Percentiles rank a stretch among this genome's conserved stretches.
Conservation (phyloP, 169 alveolate genomes). For the Plasmodium gonderi region DNA sequence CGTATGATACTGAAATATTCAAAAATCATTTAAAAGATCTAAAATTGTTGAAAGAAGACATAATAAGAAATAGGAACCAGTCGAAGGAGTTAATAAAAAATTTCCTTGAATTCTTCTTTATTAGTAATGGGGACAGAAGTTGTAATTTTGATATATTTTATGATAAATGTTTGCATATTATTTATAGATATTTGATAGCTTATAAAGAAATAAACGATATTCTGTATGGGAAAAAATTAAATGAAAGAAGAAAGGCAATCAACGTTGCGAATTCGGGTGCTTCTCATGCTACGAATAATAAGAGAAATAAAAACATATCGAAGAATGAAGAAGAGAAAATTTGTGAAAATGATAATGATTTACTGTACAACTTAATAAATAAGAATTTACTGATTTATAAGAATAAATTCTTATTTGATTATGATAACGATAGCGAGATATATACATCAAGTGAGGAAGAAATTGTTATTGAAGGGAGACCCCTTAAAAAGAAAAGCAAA, state of each 20-base stretch:
- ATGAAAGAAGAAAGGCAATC: neutral
- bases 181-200: conserved; percentile 17
- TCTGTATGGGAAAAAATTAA: neutral
- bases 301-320: neutral
- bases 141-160: conserved; percentile 50
- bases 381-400: conserved; percentile 28
- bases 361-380: conserved; percentile 27
- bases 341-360: neutral
- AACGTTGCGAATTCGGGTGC: neutral
- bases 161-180: conserved; percentile 67
- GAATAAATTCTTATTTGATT: conserved; percentile 57
- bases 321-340: neutral
- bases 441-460: conserved; percentile 75
- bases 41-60: conserved; percentile 36
- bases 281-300: neutral
- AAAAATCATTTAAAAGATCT: conserved; percentile 38
- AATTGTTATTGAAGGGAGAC: conserved; percentile 40
- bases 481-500: neutral
- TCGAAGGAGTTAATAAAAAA: conserved; percentile 11
- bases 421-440: conserved; percentile 71
- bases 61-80: conserved; percentile 16
- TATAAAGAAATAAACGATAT: conserved; percentile 60
- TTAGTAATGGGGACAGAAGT: neutral
- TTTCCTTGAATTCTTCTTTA: conserved; percentile 1
- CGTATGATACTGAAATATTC: conserved; percentile 14